These are phyloP conservation scores for Hippophae rhamnoides DNA, from an alignment of 306 rosid species.

Conservation along the genomic window DNA sequence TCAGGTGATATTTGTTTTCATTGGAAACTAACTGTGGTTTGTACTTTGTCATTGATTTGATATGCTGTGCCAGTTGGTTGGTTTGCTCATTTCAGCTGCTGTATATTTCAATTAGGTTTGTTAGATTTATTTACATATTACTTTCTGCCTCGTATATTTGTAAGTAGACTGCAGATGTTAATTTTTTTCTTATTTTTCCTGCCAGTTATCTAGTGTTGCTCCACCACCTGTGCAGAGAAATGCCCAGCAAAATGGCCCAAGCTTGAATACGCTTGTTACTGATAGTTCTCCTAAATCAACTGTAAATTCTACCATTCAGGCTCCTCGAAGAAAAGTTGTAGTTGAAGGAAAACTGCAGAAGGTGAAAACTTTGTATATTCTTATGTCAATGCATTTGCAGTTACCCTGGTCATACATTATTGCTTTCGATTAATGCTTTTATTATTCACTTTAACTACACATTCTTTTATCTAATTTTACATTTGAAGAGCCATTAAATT, in stretches of 20 bases:
- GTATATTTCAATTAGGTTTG: neutral
- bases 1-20: no score
- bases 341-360: slow-evolving; percentile 95
- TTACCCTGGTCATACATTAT: slow-evolving; percentile 5
- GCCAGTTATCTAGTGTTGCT: slow-evolving; percentile 70
- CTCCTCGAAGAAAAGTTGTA: slow-evolving; percentile 87
- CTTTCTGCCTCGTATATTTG: neutral
- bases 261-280: slow-evolving; percentile 36
- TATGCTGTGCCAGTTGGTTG: no score
- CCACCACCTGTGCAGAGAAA: slow-evolving; percentile 89
- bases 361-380: slow-evolving; percentile 35
- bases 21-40: neutral
- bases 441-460: neutral
- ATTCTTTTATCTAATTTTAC: neutral
- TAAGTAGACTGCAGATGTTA: slow-evolving; percentile 5
- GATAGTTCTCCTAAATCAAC: slow-evolving; percentile 79
- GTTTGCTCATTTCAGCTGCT: neutral
- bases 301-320: slow-evolving; percentile 77
- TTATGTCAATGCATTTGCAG: slow-evolving; percentile 7
- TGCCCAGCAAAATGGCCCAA: slow-evolving; percentile 61
- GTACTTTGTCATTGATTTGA: neutral
- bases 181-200: slow-evolving; percentile 24
- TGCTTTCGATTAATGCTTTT: neutral
- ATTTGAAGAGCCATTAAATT: no score
- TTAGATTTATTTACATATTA: neutral